Percentiles rank a stretch among this genome's conserved stretches.
Evolutionary conservation across 2,329 filamentous ascomycete species (phyloP).

Genomic region (Hyphodiscus sp.): DNA sequence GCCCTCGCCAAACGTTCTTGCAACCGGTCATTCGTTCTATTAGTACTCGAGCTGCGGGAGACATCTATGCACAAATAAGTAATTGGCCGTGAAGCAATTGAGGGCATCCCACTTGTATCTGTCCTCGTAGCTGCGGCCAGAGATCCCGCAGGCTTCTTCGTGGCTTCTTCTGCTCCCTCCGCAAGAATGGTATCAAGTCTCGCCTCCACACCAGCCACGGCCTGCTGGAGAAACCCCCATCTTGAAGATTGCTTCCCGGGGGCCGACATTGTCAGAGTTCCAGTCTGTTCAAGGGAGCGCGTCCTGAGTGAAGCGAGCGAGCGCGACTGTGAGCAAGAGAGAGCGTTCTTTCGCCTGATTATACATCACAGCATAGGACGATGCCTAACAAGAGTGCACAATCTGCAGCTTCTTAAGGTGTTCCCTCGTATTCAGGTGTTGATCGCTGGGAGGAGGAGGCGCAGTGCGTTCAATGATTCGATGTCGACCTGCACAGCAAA

Average conservation of each 20-base stretch:
- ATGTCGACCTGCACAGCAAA: conserved; percentile 11
- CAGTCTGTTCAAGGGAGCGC: conserved; percentile 12
- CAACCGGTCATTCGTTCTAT: conserved; percentile 67
- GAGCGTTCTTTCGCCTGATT: conserved; percentile 11
- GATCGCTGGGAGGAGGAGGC: not conserved
- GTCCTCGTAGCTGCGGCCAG: conserved; percentile 30
- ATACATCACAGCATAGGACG: conserved; percentile 15
- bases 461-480: not conserved
- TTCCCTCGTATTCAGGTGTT: not conserved
- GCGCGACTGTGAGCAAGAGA: too few relatives aligned
- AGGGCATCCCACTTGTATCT: conserved; percentile 29
- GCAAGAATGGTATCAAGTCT: conserved; percentile 85
- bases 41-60: conserved; percentile 58
- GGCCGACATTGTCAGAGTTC: conserved; percentile 24
- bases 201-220: conserved; percentile 90
- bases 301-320: not conserved
- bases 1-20: conserved; percentile 87
- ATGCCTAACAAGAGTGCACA: not conserved
- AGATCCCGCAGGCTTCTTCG: conserved; percentile 31
- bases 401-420: not conserved
- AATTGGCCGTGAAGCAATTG: not conserved
- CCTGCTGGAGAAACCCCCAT: conserved; percentile 83
- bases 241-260: conserved; percentile 43
- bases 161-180: conserved; percentile 55
- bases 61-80: conserved; percentile 32